Percentiles rank a stretch among this genome's conserved stretches.
phyloP scores from a whole-genome alignment of 176 grass and related monocot species.

The Rhynchospora pubera region DNA sequence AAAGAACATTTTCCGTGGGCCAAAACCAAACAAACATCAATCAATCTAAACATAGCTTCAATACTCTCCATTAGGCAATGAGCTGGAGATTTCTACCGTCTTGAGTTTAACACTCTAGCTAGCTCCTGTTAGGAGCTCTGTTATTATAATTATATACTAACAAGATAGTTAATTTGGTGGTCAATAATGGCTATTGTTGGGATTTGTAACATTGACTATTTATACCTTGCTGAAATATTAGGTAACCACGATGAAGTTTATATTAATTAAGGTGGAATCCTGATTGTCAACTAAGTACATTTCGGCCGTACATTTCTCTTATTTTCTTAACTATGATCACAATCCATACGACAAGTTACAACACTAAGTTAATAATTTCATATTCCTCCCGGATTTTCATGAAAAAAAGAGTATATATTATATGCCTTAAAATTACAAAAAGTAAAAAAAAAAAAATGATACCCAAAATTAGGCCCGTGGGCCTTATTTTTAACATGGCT shows the following conservation, averaged over 20 bases:
- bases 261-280: constrained; percentile 1
- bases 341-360: no score
- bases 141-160: not conserved
- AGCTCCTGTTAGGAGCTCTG: not conserved
- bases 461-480: no score
- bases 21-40: not conserved
- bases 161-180: not conserved
- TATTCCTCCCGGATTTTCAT: no score
- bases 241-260: not conserved
- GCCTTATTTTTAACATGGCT: no score
- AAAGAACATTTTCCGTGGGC: no score
- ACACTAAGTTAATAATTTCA: no score
- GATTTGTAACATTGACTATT: not conserved
- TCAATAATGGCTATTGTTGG: not conserved
- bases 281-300: not conserved
- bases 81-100: not conserved
- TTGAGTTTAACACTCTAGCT: not conserved
- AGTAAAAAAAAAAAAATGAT: no score
- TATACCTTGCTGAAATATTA: not conserved
- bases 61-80: not conserved
- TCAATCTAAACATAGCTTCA: not conserved
- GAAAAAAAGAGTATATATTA: no score
- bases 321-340: not conserved
- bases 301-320: not conserved
- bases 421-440: no score